Conservation (phyloP, 495 filamentous ascomycete genomes). For the Penicillium desertorum region DNA sequence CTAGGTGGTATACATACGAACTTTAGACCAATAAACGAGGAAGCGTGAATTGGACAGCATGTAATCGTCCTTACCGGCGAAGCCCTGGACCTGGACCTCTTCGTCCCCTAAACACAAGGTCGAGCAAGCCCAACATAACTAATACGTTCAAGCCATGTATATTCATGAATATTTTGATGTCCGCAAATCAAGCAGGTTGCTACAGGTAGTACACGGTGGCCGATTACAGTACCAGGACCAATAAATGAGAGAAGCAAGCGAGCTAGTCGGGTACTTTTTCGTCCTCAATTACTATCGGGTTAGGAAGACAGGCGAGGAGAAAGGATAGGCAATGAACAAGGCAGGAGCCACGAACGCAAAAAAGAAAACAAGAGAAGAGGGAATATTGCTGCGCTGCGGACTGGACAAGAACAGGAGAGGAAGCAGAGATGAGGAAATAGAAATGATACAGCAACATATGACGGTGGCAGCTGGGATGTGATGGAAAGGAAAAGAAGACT, state of each 20-base stretch:
- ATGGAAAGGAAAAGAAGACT: slow-evolving; percentile 25
- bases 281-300: slow-evolving; percentile 41
- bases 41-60: not conserved
- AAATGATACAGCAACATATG: slow-evolving; percentile 18
- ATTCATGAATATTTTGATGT: not conserved
- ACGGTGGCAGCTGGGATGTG: slow-evolving; percentile 10
- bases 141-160: not conserved
- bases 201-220: not conserved
- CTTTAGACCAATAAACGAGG: too few species aligned
- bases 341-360: slow-evolving; percentile 35
- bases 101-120: not conserved
- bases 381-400: slow-evolving; percentile 48
- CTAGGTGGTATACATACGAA: too few species aligned
- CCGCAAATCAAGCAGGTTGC: not conserved
- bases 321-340: slow-evolving; percentile 31
- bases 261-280: slow-evolving; percentile 34
- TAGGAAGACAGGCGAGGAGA: slow-evolving; percentile 33
- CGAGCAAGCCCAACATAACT: not conserved
- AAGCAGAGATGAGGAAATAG: slow-evolving; percentile 26
- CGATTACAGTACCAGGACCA: not conserved
- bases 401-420: slow-evolving; percentile 41
- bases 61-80: not conserved
- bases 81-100: not conserved
- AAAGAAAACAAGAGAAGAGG: slow-evolving; percentile 38
- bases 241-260: not conserved